Percentiles rank a stretch among this genome's conserved stretches.
These are phyloP conservation scores for Termitomyces heimii DNA, from an alignment of 768 basidiomycete species.

Conservation along the genomic window DNA sequence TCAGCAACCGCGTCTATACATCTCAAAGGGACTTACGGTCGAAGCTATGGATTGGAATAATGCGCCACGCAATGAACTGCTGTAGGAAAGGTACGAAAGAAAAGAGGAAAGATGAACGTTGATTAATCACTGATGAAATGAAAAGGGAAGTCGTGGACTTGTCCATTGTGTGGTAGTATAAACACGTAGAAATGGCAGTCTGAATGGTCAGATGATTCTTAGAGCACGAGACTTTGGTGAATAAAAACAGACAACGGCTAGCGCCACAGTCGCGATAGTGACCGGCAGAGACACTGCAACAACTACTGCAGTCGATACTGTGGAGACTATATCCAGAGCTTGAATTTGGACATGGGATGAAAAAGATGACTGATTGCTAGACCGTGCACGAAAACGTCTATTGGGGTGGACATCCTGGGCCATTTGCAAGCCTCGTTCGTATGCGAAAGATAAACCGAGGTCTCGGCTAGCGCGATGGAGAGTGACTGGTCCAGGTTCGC, in stretches of 20 bases:
- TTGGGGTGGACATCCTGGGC: neutral
- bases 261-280: slow-evolving; percentile 28
- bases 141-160: neutral
- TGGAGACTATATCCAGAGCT: slow-evolving; percentile 12
- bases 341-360: slow-evolving; percentile 1
- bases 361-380: neutral
- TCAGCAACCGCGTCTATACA: neutral
- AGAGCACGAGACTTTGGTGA: slow-evolving; percentile 4
- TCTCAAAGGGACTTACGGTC: too few species aligned
- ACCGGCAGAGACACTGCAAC: slow-evolving; percentile 27
- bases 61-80: neutral
- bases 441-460: slow-evolving; percentile 25
- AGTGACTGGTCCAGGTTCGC: neutral
- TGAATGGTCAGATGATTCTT: neutral
- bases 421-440: slow-evolving; percentile 18
- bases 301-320: slow-evolving; percentile 19
- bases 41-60: neutral
- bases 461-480: slow-evolving; percentile 23
- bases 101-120: neutral
- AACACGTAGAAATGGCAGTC: neutral
- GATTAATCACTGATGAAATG: neutral
- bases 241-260: slow-evolving; percentile 28
- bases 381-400: neutral
- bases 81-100: neutral
- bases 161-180: neutral